Evolutionary conservation across 306 rosid species (phyloP), one percentile per base, ranked within the genome.

Genomic region (Sechiopsis laciniata): DNA sequence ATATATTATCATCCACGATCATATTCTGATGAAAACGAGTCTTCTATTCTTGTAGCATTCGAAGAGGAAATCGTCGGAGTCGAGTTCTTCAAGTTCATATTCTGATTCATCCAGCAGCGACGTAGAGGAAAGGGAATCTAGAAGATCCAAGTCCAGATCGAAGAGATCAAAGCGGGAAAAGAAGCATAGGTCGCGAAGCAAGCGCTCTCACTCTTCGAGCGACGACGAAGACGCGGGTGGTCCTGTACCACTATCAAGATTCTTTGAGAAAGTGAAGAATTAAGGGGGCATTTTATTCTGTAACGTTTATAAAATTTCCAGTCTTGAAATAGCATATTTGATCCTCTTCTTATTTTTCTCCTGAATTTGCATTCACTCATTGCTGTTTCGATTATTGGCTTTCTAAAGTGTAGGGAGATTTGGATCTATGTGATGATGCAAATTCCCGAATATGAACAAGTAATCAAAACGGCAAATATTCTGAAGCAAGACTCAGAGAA

Each of bases 121-220:
- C 32, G 92, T 85, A 32, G 90, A 90, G 26, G 94, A 87, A 78
- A 89, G 79, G 76, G 87, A 76, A 35, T 83, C 96, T 20, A 94
- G 82, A 83, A 88, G 88, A 83, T 89, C 96, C 16, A 95, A 87
- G 84, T 85, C 96, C 46, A 91, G 87, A 89, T 88, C 92, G 10
- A 91, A 82, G 88, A 88, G 88, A 80, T 75, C 89, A 29, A 91
- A 85, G 85, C 89, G 85, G 91, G 97, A 90, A 76, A 90, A 87
- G 88, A 94, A 82, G 83, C 87, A 42, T 68, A 90, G 81, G 85
- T 86, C 92, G 50, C 89, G 82, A 80, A 76, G 79, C 82, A 94
- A 89, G 88, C 85, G 74, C 81, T 67, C 83, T 71, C 85, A 75
- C 81, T 67, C 83, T 71, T 78, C 85, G 32, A 74, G 82, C n/a